phyloP scores from a whole-genome alignment of 176 grass and related monocot species.

The Musa acuminata region DNA sequence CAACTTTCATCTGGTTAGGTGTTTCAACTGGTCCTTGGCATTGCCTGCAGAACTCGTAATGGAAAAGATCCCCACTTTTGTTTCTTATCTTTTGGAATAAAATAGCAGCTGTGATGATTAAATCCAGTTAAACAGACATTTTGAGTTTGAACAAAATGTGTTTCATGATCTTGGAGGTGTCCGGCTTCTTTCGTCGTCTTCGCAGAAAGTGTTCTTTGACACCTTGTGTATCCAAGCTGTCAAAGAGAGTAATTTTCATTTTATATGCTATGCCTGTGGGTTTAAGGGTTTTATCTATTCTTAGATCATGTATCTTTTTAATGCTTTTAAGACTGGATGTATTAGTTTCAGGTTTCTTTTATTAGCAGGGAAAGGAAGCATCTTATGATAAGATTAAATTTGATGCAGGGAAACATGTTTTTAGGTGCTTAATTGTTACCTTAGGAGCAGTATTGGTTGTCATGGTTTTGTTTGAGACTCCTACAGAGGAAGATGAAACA shows the following conservation, averaged over 20 bases:
- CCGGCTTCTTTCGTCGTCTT: not conserved
- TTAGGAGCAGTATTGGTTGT: too few relatives aligned
- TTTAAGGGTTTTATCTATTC: not conserved
- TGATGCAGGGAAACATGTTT: too few relatives aligned
- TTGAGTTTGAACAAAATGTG: not conserved
- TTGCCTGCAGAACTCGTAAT: not conserved
- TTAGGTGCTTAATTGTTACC: too few relatives aligned
- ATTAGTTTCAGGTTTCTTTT: not conserved
- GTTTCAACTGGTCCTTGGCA: not conserved
- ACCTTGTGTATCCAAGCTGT: not conserved
- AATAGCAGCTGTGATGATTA: not conserved
- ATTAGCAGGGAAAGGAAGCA: too few relatives aligned
- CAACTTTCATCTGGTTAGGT: not conserved
- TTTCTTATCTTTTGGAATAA: not conserved
- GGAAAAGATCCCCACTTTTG: not conserved
- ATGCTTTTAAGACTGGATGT: not conserved
- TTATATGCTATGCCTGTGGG: not conserved
- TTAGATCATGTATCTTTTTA: not conserved
- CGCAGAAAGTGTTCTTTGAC: not conserved
- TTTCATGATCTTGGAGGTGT: not conserved
- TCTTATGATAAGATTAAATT: too few relatives aligned
- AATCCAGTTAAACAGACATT: not conserved
- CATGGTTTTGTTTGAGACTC: too few relatives aligned
- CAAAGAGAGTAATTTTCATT: not conserved
- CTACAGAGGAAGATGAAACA: too few relatives aligned